Evolutionary conservation across 1,284 basidiomycete genomes (phyloP).

Genomic region (Marasmius sp.): DNA sequence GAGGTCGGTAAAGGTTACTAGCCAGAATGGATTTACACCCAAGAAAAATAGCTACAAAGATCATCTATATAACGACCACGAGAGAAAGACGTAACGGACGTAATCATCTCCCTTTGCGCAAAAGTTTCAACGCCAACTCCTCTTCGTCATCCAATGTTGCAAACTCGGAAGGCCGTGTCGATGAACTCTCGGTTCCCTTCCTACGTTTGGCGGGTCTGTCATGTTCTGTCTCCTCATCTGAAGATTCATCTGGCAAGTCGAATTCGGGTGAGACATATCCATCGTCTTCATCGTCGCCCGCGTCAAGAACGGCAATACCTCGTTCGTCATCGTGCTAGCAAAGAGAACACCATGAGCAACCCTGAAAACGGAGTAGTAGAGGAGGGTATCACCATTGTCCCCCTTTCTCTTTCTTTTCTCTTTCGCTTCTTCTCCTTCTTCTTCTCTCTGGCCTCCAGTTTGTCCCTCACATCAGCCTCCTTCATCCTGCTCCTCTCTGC

Average conservation of each 20-base stretch:
- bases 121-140: background rate
- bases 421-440: constrained; percentile 85
- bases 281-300: constrained; percentile 47
- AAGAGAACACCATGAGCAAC: background rate
- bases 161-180: constrained; percentile 1
- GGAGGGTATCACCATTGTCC: constrained; percentile 44
- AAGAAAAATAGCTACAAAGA: too few species aligned
- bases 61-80: too few species aligned
- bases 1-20: too few species aligned
- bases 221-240: constrained; percentile 35
- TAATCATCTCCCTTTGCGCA: background rate
- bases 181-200: constrained; percentile 19
- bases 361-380: background rate
- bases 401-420: constrained; percentile 82
- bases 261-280: constrained; percentile 78
- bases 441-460: constrained; percentile 84
- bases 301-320: constrained; percentile 27
- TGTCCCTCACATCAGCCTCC: constrained; percentile 74
- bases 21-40: too few species aligned
- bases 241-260: constrained; percentile 51
- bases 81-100: too few species aligned
- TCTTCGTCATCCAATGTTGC: background rate
- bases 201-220: constrained; percentile 41
- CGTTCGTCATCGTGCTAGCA: constrained; percentile 14
- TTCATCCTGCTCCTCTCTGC: constrained; percentile 72